Conservation (phyloP, 2,329 filamentous ascomycete species). For the Parafenestella ontariensis region DNA sequence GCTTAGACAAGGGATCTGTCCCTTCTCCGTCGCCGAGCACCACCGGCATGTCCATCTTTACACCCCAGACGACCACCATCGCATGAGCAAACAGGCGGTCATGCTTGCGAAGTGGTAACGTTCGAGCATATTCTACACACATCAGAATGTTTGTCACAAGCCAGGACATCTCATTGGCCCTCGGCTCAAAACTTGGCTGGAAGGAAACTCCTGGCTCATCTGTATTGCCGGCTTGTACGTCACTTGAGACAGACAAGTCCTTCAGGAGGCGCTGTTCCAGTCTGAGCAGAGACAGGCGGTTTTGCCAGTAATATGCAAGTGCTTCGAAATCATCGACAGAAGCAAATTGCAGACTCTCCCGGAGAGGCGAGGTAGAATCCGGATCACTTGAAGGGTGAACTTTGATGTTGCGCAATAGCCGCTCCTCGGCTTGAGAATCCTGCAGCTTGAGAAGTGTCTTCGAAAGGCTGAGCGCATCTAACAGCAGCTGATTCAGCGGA, state of each 20-base stretch:
- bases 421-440: constrained; percentile 15
- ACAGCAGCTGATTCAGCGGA: constrained; percentile 6
- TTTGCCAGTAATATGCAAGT: constrained; percentile 23
- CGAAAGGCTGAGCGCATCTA: constrained; percentile 13
- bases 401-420: constrained; percentile 15
- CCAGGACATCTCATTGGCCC: constrained; percentile 11
- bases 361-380: constrained; percentile 4
- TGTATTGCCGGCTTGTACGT: background rate
- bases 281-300: constrained; percentile 17
- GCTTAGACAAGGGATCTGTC: constrained; percentile 6
- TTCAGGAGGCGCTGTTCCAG: constrained; percentile 13
- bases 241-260: constrained; percentile 1
- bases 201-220: background rate
- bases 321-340: constrained; percentile 23
- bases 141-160: constrained; percentile 18
- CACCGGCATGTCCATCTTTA: constrained; percentile 9
- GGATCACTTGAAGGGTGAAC: constrained; percentile 4
- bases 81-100: constrained; percentile 15
- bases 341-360: constrained; percentile 14
- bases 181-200: constrained; percentile 7
- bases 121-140: constrained; percentile 16
- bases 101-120: constrained; percentile 21
- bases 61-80: constrained; percentile 20
- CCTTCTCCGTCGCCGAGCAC: constrained; percentile 4
- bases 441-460: constrained; percentile 16